A percentile compares a stretch with the other conserved stretches of the same genome.
These are phyloP conservation scores for Clarireedia homoeocarpa DNA, from an alignment of 2,329 filamentous ascomycete species.

Conservation along the genomic window DNA sequence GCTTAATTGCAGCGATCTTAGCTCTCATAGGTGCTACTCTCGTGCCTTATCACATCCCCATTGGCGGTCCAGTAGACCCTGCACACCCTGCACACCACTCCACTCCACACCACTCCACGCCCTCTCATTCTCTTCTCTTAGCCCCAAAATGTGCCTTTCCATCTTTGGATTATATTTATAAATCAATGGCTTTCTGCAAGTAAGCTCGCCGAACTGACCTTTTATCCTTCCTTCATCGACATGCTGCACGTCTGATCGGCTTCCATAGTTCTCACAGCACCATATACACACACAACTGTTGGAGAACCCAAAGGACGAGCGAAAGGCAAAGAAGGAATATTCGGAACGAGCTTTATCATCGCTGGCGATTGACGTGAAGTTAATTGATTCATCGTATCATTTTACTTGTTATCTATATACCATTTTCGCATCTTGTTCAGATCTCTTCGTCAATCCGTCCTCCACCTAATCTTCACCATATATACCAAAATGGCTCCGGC, in stretches of 20 bases:
- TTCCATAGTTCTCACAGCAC: not conserved
- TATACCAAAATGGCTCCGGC: not conserved
- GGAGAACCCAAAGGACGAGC: not conserved
- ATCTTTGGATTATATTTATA: slow-evolving; percentile 3
- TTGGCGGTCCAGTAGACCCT: not conserved
- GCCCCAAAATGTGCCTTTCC: not conserved
- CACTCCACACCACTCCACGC: too few species aligned
- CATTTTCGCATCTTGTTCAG: not conserved
- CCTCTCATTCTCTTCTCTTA: not conserved
- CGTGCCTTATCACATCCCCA: not conserved
- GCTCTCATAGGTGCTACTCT: not conserved
- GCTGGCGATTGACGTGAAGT: slow-evolving; percentile 6
- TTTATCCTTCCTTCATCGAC: not conserved
- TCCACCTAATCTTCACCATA: not conserved
- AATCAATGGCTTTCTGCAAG: not conserved
- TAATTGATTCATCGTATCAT: not conserved
- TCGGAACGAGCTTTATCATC: not conserved
- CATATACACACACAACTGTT: not conserved
- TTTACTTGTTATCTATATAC: not conserved
- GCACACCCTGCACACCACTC: too few species aligned
- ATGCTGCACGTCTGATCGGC: not conserved
- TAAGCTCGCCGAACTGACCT: not conserved
- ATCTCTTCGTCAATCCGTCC: not conserved
- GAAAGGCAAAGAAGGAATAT: not conserved
- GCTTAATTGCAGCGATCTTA: not conserved